These are phyloP conservation scores for Metschnikowia sp. DNA, from an alignment of 805 yeast species.

Conservation along the genomic window DNA sequence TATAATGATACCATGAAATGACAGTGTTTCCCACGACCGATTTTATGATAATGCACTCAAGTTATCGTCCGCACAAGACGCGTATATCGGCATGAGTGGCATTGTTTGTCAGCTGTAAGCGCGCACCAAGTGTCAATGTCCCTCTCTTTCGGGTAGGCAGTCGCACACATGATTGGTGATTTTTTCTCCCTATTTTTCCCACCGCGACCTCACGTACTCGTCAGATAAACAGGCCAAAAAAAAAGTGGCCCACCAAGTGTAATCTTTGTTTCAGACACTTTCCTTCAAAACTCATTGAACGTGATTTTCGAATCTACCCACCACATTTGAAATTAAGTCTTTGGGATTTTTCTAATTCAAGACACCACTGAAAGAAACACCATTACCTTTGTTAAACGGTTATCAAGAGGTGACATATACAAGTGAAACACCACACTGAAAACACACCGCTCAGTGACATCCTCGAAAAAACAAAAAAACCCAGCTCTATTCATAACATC, in stretches of 20 bases:
- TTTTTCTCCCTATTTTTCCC: slow-evolving; percentile 7
- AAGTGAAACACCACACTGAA: slow-evolving; percentile 7
- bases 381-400: too few relatives aligned
- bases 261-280: slow-evolving; percentile 7
- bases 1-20: too few relatives aligned
- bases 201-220: slow-evolving; percentile 4
- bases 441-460: neutral
- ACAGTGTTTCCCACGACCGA: too few relatives aligned
- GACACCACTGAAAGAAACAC: too few relatives aligned
- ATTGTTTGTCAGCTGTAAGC: neutral
- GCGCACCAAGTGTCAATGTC: slow-evolving; percentile 1
- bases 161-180: slow-evolving; percentile 8
- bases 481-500: too few relatives aligned
- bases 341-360: too few relatives aligned
- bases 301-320: too few relatives aligned
- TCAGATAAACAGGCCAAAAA: slow-evolving; percentile 8
- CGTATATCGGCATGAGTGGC: too few relatives aligned
- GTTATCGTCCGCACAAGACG: too few relatives aligned
- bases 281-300: slow-evolving; percentile 1
- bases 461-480: neutral
- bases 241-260: slow-evolving; percentile 7
- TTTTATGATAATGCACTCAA: too few relatives aligned
- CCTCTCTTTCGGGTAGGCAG: slow-evolving; percentile 6
- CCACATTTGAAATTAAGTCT: too few relatives aligned
- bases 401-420: neutral